Base-by-base conservation (phyloP, 139 green algal species). In the Edaphochlamys debaryana region DNA sequence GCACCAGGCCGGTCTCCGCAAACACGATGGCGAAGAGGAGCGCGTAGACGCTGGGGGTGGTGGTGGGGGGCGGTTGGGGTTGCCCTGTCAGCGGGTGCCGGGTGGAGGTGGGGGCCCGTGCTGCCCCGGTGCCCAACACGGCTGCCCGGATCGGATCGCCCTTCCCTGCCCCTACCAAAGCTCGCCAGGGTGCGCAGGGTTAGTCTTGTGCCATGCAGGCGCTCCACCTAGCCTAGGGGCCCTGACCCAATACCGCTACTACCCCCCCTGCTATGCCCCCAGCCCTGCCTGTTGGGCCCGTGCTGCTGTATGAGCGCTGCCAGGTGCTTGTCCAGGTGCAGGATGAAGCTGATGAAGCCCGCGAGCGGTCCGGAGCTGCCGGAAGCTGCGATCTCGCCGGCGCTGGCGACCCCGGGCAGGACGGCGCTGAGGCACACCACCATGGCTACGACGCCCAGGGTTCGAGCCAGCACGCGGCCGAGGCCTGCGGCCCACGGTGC, bases 241-340 rank as follows among this genome's bases (percentile, higher is more conserved):
- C n/a, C n/a, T n/a, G n/a, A n/a, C n/a, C n/a, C n/a, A n/a, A n/a
- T n/a, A n/a, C n/a, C n/a, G n/a, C n/a, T n/a, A n/a, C n/a, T n/a
- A n/a, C n/a, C n/a, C n/a, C n/a, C n/a, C n/a, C n/a, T n/a, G n/a
- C n/a, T n/a, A n/a, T 54, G 45, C 45, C 45, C 45, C 45, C 45
- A 54, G 45, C 45, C 11, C 45, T 13, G n/a, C 3, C 80, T 32
- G 36, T 56, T 80, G 40, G 75, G 20, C 45, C 95, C 95, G 68
- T 97, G 93, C 62, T 87, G 69, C 13, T 84, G 41, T 23, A 97
- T 94, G 67, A 98, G 91, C 8, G 87, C 80, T 5, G 81, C 86
- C 36, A 97, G 80, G 87, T 97, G 94, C 60, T 95, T 91, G 89
- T 98, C 95, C 41, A 98, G 79, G 84, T 98, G 95, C 42, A 98